Evolutionary conservation across 1,284 basidiomycete genomes (phyloP).

Genomic region (Clitocybe nebularis): DNA sequence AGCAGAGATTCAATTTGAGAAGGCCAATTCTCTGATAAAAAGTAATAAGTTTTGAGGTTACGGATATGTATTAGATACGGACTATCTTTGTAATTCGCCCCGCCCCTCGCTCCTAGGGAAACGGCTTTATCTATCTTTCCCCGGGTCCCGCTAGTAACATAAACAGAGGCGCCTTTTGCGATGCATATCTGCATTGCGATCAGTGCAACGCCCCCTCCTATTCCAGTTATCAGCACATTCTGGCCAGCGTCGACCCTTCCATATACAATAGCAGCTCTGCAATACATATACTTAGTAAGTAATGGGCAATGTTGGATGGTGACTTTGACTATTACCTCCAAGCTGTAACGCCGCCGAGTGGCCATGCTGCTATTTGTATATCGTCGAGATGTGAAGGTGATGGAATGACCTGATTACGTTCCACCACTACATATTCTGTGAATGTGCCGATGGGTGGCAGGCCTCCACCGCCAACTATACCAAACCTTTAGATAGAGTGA

Average conservation of each 20-base stretch:
- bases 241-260: constrained; percentile 62
- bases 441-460: constrained; percentile 67
- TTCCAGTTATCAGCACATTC: constrained; percentile 76
- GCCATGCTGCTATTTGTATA: constrained; percentile 72
- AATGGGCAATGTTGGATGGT: constrained; percentile 1
- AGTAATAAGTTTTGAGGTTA: background rate
- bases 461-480: constrained; percentile 55
- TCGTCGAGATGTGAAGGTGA: constrained; percentile 71
- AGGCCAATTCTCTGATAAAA: constrained; percentile 64
- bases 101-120: constrained; percentile 72
- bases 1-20: constrained; percentile 49
- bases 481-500: constrained; percentile 38
- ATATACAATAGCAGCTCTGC: constrained; percentile 69
- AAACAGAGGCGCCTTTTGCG: constrained; percentile 76
- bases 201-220: constrained; percentile 83
- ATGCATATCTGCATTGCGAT: constrained; percentile 74
- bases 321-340: constrained; percentile 55
- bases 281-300: background rate
- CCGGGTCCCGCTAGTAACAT: constrained; percentile 73
- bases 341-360: constrained; percentile 75
- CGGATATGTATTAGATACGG: constrained; percentile 3
- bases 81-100: constrained; percentile 73
- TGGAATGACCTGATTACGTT: constrained; percentile 62
- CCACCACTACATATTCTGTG: constrained; percentile 72
- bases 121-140: constrained; percentile 71